These are phyloP conservation scores for Oryza punctata DNA, from an alignment of 176 grass and related monocot genomes.

Conservation along the genomic window DNA sequence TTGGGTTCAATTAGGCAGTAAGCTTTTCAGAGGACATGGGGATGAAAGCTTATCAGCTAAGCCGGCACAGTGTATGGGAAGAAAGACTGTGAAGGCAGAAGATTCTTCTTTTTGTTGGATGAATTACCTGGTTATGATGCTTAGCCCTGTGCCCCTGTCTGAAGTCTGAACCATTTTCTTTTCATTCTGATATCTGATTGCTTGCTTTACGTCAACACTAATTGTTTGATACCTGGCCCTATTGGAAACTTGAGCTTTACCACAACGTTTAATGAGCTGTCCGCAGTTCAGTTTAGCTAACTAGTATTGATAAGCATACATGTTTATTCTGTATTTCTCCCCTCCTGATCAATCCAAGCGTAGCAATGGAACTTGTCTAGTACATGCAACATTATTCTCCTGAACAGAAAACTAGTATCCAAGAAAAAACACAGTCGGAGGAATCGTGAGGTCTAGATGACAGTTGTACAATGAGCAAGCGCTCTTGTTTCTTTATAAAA, in stretches of 20 bases:
- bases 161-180: neutral
- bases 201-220: neutral
- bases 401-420: neutral
- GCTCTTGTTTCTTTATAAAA: neutral
- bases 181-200: neutral
- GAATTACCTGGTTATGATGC: neutral
- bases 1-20: neutral
- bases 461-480: neutral
- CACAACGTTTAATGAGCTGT: neutral
- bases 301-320: neutral
- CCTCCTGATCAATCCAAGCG: neutral
- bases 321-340: neutral
- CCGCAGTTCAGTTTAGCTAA: neutral
- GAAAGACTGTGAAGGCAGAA: neutral
- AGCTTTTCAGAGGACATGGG: neutral
- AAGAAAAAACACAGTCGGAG: neutral
- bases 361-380: neutral
- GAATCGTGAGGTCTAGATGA: conserved; percentile 8
- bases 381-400: neutral
- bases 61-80: neutral
- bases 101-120: neutral
- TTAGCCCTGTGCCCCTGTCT: neutral
- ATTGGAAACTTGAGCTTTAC: neutral
- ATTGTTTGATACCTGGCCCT: neutral
- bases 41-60: neutral